phyloP scores from a whole-genome alignment of 164 flowering plant genomes.

The Aristolochia fimbriata region DNA sequence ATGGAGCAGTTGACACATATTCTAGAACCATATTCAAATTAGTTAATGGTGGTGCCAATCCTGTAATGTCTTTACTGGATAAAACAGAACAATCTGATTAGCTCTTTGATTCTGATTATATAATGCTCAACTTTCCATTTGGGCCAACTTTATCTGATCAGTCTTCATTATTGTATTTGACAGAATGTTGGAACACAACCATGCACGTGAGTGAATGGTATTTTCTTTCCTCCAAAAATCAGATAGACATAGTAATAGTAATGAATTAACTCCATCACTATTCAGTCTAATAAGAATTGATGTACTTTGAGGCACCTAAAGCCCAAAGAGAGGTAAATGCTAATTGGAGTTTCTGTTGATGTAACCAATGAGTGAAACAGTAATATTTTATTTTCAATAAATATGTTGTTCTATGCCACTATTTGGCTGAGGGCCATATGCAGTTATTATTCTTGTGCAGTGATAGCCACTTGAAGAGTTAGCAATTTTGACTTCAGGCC shows the following conservation, averaged over 20 bases:
- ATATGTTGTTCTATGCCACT: background rate
- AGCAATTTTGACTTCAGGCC: background rate
- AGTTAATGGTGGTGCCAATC: background rate
- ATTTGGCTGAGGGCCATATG: too few species aligned
- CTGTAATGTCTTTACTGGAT: too few species aligned
- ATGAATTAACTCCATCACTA: too few species aligned
- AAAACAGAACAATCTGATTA: too few species aligned
- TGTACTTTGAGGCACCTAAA: too few species aligned
- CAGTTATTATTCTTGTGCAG: too few species aligned
- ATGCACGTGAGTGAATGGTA: constrained; percentile 82
- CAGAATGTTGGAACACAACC: constrained; percentile 90
- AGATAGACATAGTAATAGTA: background rate
- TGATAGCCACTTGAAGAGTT: background rate
- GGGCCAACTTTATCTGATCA: background rate
- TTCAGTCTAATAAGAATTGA: too few species aligned
- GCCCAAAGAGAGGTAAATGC: too few species aligned
- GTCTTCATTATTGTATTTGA: constrained; percentile 11
- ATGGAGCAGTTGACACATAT: background rate
- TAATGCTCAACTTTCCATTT: background rate
- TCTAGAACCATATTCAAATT: too few species aligned
- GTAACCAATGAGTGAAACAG: background rate
- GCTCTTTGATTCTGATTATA: background rate
- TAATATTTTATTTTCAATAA: background rate
- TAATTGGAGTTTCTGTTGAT: background rate
- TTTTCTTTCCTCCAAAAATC: background rate